Conservation (phyloP, 257 asterid species). For the Penstemon eatonii region DNA sequence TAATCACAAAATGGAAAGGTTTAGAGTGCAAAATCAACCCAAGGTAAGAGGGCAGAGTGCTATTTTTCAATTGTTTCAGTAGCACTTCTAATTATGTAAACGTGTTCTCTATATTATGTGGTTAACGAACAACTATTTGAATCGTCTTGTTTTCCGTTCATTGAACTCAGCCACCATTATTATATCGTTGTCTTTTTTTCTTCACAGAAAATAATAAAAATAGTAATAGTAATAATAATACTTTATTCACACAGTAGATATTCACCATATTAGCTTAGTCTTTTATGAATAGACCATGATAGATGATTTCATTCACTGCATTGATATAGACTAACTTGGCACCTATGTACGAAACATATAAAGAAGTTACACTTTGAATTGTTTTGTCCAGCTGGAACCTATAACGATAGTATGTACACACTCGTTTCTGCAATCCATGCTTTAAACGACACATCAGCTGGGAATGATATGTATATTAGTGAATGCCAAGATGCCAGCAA, state of each 20-base stretch:
- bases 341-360: not conserved
- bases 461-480: constrained; percentile 70
- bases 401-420: constrained; percentile 56
- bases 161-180: not conserved
- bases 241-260: too few relatives aligned
- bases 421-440: constrained; percentile 85
- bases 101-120: not conserved
- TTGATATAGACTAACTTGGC: not conserved
- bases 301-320: not conserved
- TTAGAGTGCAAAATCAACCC: too few relatives aligned
- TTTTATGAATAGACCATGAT: not conserved
- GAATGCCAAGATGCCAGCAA: constrained; percentile 87
- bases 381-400: constrained; percentile 80
- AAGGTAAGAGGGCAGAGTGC: too few relatives aligned
- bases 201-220: too few relatives aligned
- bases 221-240: too few relatives aligned
- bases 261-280: not conserved
- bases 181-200: not conserved
- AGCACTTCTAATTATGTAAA: not conserved
- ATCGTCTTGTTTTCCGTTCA: not conserved
- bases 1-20: too few relatives aligned
- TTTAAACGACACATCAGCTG: constrained; percentile 47
- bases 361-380: not conserved
- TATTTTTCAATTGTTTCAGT: too few relatives aligned
- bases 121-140: not conserved